Conservation (phyloP, 73 alveolate genomes). For the Paramecium sexaurelia region DNA sequence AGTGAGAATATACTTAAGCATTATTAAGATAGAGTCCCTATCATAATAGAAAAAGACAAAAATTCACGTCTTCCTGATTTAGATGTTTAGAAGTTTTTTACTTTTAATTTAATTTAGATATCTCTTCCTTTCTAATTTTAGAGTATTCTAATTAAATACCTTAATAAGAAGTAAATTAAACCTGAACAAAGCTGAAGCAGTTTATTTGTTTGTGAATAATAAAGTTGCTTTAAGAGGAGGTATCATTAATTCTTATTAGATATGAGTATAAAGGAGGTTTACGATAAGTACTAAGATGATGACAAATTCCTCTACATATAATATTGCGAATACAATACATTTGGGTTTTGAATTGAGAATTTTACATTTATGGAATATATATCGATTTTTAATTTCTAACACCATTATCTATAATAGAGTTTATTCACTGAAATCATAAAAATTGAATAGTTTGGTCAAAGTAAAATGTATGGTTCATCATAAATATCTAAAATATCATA, state of each 20-base stretch:
- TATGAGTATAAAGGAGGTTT: slow-evolving; percentile 39
- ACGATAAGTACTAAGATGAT: slow-evolving; percentile 8
- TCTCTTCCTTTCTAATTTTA: slow-evolving; percentile 11
- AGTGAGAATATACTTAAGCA: slow-evolving; percentile 25
- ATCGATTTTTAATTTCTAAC: background rate
- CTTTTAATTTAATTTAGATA: background rate
- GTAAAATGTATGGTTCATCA: too few relatives aligned
- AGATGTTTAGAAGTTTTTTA: slow-evolving; percentile 31
- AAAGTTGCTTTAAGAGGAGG: slow-evolving; percentile 51
- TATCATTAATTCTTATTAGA: background rate
- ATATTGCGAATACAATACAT: slow-evolving; percentile 50
- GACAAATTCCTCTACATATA: slow-evolving; percentile 43
- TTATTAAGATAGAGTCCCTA: slow-evolving; percentile 53
- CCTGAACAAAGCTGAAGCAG: slow-evolving; percentile 50
- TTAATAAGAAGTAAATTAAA: slow-evolving; percentile 34
- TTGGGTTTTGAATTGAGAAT: slow-evolving; percentile 1
- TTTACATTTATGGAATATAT: background rate
- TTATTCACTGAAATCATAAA: too few relatives aligned
- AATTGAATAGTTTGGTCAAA: too few relatives aligned
- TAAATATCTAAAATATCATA: too few relatives aligned
- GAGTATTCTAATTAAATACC: slow-evolving; percentile 51
- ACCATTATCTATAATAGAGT: background rate
- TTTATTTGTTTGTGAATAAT: slow-evolving; percentile 47
- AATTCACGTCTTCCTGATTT: slow-evolving; percentile 19
- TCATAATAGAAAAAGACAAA: slow-evolving; percentile 22